phyloP scores from a whole-genome alignment of 1,284 basidiomycete genomes.

The Rhodotorula sp. region DNA sequence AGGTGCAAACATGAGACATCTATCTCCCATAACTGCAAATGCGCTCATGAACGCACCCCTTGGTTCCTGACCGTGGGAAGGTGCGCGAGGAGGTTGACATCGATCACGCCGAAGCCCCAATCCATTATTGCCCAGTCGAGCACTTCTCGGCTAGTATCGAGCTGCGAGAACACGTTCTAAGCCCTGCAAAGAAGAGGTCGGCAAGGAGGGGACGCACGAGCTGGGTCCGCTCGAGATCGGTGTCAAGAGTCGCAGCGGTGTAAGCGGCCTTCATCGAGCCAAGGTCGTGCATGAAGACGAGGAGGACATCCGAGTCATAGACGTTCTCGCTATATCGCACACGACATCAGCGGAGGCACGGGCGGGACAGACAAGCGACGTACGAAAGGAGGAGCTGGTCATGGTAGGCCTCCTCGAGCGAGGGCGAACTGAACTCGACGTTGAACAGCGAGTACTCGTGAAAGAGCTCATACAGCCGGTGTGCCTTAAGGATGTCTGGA shows the following conservation, averaged over 20 bases:
- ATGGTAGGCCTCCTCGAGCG: conserved; percentile 68
- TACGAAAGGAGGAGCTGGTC: conserved; percentile 83
- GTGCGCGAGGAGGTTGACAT: conserved; percentile 80
- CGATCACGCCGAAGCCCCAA: conserved; percentile 71
- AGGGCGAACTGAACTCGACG: conserved; percentile 69
- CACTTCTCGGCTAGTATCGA: conserved; percentile 79
- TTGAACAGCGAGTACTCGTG: conserved; percentile 71
- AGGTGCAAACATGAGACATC: not conserved
- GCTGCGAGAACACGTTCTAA: conserved; percentile 54
- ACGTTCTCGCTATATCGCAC: conserved; percentile 60
- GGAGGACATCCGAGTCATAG: conserved; percentile 61
- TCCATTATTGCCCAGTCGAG: conserved; percentile 67
- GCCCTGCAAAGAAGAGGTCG: conserved; percentile 8
- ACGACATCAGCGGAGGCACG: too few species aligned
- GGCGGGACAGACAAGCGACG: conserved; percentile 48
- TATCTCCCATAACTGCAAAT: too few species aligned
- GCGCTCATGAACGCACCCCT: conserved; percentile 25
- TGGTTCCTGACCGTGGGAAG: conserved; percentile 54
- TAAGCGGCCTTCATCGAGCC: conserved; percentile 81
- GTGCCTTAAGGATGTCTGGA: conserved; percentile 75
- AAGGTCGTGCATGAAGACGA: conserved; percentile 87
- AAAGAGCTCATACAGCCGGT: conserved; percentile 76
- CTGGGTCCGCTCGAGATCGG: conserved; percentile 76
- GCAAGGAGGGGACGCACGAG: conserved; percentile 58
- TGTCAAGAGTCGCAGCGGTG: conserved; percentile 68